Percentiles rank a stretch among this genome's conserved stretches.
Evolutionary conservation across 2,329 filamentous ascomycete genomes (phyloP).

Genomic region (Colletotrichum sp.): DNA sequence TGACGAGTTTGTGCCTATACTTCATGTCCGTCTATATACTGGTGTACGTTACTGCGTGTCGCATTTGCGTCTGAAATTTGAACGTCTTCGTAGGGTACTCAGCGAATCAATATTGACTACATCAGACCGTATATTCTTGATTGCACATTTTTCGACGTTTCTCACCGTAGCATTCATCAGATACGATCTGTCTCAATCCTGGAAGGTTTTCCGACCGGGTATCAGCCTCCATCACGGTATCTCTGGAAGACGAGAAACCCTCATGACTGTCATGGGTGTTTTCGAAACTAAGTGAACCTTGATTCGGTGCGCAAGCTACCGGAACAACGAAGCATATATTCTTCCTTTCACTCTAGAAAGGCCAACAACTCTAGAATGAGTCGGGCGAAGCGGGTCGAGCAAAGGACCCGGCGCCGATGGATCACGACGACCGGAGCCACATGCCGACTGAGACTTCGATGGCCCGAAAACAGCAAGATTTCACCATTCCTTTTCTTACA

Average conservation of each 20-base stretch:
- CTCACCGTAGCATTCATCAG: background rate
- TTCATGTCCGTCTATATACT: background rate
- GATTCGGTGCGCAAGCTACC: too few relatives aligned
- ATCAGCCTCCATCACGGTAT: background rate
- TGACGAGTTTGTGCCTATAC: background rate
- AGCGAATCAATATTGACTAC: background rate
- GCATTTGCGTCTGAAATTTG: background rate
- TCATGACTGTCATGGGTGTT: background rate
- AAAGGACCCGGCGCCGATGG: background rate
- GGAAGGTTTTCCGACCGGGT: background rate
- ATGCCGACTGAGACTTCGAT: background rate
- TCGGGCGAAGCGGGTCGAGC: background rate
- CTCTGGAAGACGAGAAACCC: background rate
- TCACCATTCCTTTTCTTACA: background rate
- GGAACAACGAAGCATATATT: too few relatives aligned
- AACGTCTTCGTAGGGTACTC: background rate
- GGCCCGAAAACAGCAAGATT: background rate
- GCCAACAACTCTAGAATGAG: background rate
- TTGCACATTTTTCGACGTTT: background rate
- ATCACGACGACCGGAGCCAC: background rate
- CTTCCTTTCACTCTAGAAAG: background rate
- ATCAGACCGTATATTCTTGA: background rate
- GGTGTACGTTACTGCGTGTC: background rate
- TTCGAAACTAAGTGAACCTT: background rate
- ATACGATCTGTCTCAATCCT: background rate